A percentile compares a stretch with the other conserved stretches of the same genome.
Evolutionary conservation across 441 rosid species (phyloP).

Genomic region (Bocquillonia castaneifolia): DNA sequence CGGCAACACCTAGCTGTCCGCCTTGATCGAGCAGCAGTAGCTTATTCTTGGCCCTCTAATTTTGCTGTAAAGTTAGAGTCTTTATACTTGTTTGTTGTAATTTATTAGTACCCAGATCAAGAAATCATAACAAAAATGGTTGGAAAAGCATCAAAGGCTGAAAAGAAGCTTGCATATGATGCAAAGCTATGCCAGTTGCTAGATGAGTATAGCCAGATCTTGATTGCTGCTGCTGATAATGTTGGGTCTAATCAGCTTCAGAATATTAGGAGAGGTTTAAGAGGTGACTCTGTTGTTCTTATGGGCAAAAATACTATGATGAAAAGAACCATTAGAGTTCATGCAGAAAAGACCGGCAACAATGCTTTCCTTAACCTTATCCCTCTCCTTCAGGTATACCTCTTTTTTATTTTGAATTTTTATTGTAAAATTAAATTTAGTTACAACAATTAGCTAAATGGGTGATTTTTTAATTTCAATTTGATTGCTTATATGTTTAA

Average conservation of each 20-base stretch:
- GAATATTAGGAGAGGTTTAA: slow-evolving; percentile 69
- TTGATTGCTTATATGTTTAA: too few relatives aligned
- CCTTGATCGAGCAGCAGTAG: slow-evolving; percentile 62
- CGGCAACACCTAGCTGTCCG: slow-evolving; percentile 63
- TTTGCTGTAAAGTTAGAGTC: slow-evolving; percentile 7
- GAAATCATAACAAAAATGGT: slow-evolving; percentile 38
- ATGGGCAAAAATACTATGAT: slow-evolving; percentile 99
- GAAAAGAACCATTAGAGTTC: slow-evolving; percentile 80
- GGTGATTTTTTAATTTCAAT: not conserved
- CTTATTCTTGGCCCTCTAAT: slow-evolving; percentile 81
- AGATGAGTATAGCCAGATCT: slow-evolving; percentile 73
- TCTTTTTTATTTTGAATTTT: not conserved
- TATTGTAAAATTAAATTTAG: too few relatives aligned
- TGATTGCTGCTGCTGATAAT: slow-evolving; percentile 81
- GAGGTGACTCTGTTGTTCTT: slow-evolving; percentile 77
- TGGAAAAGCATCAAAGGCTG: slow-evolving; percentile 58
- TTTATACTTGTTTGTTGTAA: not conserved
- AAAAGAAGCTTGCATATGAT: slow-evolving; percentile 81
- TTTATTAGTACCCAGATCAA: too few relatives aligned
- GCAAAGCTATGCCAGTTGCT: slow-evolving; percentile 70
- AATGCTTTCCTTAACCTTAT: slow-evolving; percentile 48
- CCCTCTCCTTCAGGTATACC: slow-evolving; percentile 76
- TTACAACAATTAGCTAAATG: not conserved
- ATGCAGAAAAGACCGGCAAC: slow-evolving; percentile 73
- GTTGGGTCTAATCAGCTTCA: slow-evolving; percentile 95